Evolutionary conservation across 139 green algal species (phyloP).

Genomic region (Chlorella sp.): DNA sequence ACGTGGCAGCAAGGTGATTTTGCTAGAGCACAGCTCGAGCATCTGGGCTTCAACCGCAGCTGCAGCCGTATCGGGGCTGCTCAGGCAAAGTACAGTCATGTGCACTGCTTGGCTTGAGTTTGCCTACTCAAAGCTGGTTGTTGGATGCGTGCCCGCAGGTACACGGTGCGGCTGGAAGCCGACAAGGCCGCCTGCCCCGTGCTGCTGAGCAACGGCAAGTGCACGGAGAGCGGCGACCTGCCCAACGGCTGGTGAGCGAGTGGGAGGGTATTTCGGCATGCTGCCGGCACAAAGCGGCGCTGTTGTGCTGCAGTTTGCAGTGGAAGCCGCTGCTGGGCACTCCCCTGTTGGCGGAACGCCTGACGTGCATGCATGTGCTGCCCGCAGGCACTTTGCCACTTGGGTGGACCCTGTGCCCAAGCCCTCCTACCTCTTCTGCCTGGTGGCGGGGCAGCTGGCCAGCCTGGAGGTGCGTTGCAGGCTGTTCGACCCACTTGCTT

Average conservation of each 20-base stretch:
- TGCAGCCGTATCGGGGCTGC: too few species aligned
- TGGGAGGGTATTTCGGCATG: too few species aligned
- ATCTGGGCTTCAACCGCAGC: too few species aligned
- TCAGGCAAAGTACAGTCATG: too few species aligned
- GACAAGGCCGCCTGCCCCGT: background rate
- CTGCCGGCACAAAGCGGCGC: too few species aligned
- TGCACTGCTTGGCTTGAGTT: too few species aligned
- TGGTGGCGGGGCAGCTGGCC: background rate
- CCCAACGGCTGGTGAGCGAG: background rate
- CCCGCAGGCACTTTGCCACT: background rate
- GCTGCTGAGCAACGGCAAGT: background rate
- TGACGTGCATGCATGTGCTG: background rate
- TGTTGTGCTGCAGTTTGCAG: too few species aligned
- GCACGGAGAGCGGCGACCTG: background rate
- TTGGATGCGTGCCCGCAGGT: background rate
- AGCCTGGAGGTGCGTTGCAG: background rate
- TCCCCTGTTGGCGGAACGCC: too few species aligned
- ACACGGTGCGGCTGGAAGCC: background rate
- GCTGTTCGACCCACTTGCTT: too few species aligned
- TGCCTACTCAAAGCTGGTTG: too few species aligned
- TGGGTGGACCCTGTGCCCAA: background rate
- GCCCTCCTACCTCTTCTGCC: background rate
- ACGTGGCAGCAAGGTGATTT: background rate
- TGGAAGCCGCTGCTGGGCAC: too few species aligned
- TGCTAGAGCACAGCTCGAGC: too few species aligned